Conservation (phyloP, 176 grass and related monocot species). For the Dendrocalamus sinicus region DNA sequence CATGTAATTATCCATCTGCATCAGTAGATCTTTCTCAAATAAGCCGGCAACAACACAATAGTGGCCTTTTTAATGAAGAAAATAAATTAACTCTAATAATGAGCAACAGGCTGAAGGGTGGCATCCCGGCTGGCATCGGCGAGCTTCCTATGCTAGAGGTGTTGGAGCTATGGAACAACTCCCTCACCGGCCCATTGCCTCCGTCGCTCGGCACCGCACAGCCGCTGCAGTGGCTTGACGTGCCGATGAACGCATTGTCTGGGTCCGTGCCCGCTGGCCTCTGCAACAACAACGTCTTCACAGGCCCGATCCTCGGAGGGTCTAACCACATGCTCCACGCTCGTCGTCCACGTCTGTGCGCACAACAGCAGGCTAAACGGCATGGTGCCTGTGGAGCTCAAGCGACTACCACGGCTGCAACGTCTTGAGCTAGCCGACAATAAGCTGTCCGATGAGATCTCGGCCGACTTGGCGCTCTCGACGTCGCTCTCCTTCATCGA, state of each 20-base stretch:
- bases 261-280: conserved; percentile 70
- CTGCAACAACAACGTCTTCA: conserved; percentile 87
- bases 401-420: conserved; percentile 65
- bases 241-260: conserved; percentile 82
- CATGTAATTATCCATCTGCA: no score
- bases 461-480: conserved; percentile 70
- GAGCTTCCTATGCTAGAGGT: conserved; percentile 76
- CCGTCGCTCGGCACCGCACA: conserved; percentile 67
- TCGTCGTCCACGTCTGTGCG: conserved; percentile 79
- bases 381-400: conserved; percentile 70
- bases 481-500: conserved; percentile 93
- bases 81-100: no score
- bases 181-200: conserved; percentile 75
- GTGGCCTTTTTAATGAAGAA: no score
- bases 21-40: no score
- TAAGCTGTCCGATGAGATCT: conserved; percentile 78
- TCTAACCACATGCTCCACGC: conserved; percentile 67
- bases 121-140: conserved; percentile 62
- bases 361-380: conserved; percentile 92
- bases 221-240: conserved; percentile 86
- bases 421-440: conserved; percentile 83
- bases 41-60: no score
- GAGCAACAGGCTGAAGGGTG: conserved; percentile 89
- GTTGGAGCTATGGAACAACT: conserved; percentile 97
- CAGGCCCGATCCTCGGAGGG: conserved; percentile 64